Conservation (phyloP, 441 rosid species). For the Pelargonium citronellum region DNA sequence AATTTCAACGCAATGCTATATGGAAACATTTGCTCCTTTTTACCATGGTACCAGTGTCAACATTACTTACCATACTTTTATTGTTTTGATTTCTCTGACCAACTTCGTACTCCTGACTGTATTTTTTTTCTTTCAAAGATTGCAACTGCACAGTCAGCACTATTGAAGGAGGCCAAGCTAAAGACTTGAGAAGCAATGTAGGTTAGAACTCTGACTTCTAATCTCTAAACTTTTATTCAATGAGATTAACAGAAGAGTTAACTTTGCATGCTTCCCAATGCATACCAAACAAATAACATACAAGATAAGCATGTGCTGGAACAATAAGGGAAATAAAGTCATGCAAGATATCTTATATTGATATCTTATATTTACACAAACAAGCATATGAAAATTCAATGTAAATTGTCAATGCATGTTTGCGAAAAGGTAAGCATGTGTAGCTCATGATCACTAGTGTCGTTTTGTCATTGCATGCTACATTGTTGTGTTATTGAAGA, state of each 20-base stretch:
- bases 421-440: neutral
- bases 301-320: neutral
- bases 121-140: no score
- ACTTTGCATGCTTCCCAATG: neutral
- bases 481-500: neutral
- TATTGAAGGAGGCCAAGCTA: neutral
- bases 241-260: neutral
- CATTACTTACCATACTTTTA: no score
- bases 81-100: no score
- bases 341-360: neutral
- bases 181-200: neutral
- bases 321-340: neutral
- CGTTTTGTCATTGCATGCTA: neutral
- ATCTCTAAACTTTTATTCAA: neutral
- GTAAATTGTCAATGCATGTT: constrained; percentile 13
- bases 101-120: no score
- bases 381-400: neutral
- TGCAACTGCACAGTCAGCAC: neutral
- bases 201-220: neutral
- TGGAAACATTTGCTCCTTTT: no score
- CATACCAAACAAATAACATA: neutral
- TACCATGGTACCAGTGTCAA: no score
- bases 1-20: no score
- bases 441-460: neutral
- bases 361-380: neutral